Evolutionary conservation across 805 yeast species (phyloP), one percentile per base, ranked within the genome.

Genomic region (Yamadazyma philogaea): DNA sequence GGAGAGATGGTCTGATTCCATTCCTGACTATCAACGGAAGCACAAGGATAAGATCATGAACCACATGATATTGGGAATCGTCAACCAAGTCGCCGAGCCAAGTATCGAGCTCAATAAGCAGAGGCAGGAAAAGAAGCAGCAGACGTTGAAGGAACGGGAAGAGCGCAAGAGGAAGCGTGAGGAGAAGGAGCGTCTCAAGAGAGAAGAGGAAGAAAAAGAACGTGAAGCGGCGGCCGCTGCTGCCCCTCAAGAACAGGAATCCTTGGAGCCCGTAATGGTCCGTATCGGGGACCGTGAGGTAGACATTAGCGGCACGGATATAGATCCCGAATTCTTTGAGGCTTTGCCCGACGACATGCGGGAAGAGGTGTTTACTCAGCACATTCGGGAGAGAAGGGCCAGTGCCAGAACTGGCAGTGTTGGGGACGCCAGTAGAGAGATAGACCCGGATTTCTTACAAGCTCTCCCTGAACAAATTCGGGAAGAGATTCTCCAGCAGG

Each of bases 281-380:
- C 70, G 70, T 10, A 83, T 90, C 50, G 89, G 88, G 28, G 95
- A 84, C 18, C 64, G 82, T 20, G 81, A 81, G 39, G 89, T 90
- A 27, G 95, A 90, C 56, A 85, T 90, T 28, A 77, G 90, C 31
- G 95, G 93, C 0, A 82, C 96, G 2, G 96, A 87, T 42, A 87
- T 90, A 45, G 97, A 90, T 63, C 95, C 96, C 0, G 91, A 86
- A 51, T 90, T 88, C 58, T 70, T 90, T 46, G 84, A 83, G 53
- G 96, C 96, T 0, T 71, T 90, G 28, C 97, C 97, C 0, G 96
- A 87, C 34, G 93, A 87, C 40, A 85, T 90, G 86, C 71, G 96
- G 38, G 95, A 88, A 48, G 96, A 90, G 55, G 97, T 89, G 0
- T 81, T 87, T 56, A 79, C 90, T 0, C 91, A 88, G 48, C 96